phyloP scores from a whole-genome alignment of 257 asterid genomes.

The Petunia secreta region DNA sequence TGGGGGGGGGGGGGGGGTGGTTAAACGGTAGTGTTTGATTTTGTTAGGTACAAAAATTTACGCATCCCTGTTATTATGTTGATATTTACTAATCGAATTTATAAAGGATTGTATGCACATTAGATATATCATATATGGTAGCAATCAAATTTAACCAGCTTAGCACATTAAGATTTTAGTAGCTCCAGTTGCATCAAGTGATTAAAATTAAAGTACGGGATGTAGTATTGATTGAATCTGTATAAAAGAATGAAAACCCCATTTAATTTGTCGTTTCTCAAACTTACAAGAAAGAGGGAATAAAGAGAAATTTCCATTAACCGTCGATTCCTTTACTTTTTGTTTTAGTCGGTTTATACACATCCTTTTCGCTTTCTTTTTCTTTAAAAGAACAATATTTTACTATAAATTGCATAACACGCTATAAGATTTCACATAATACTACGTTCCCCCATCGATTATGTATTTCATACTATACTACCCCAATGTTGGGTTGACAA shows the following conservation, averaged over 20 bases:
- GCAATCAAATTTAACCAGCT: constrained; percentile 1
- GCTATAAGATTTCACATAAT: background rate
- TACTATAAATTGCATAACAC: background rate
- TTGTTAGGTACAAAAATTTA: too few relatives aligned
- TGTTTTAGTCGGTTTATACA: too few relatives aligned
- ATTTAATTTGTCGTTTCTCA: too few relatives aligned
- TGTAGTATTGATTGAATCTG: too few relatives aligned
- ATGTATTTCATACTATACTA: background rate
- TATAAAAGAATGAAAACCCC: too few relatives aligned
- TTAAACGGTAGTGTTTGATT: background rate
- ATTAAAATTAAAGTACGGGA: background rate
- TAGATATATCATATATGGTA: background rate
- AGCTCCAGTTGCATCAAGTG: background rate
- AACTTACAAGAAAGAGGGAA: too few relatives aligned
- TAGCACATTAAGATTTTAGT: background rate
- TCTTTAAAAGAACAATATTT: too few relatives aligned
- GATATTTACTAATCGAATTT: background rate
- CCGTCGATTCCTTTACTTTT: background rate
- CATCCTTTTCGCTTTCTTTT: background rate
- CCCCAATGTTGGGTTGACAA: background rate
- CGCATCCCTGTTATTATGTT: too few relatives aligned
- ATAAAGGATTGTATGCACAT: background rate
- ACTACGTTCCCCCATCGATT: background rate
- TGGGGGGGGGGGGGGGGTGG: too few relatives aligned
- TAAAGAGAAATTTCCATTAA: too few relatives aligned